Percentiles rank a stretch among this genome's conserved stretches.
Evolutionary conservation across 139 green algal species (phyloP).

Genomic region (Chlorella sp.): DNA sequence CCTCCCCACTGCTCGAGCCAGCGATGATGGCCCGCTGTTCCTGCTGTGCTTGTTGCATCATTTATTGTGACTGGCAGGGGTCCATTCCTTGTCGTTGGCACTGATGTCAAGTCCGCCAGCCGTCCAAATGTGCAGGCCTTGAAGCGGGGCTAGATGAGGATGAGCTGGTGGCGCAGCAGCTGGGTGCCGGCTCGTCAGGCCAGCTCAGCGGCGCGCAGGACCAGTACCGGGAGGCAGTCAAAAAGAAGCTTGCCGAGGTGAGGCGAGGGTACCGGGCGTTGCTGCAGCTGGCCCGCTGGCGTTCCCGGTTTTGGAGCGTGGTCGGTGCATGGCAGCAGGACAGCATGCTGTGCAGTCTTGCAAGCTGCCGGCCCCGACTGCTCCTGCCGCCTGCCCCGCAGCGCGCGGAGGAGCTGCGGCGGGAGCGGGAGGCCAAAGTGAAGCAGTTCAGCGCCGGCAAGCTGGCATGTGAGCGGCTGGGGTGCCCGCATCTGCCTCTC

Average conservation of each 20-base stretch:
- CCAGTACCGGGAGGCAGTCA: slow-evolving; percentile 82
- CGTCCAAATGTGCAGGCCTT: slow-evolving; percentile 55
- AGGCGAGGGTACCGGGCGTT: neutral
- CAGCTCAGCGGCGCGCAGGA: slow-evolving; percentile 62
- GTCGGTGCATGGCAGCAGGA: too few relatives aligned
- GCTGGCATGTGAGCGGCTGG: slow-evolving; percentile 28
- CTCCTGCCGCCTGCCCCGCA: slow-evolving; percentile 5
- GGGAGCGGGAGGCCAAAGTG: slow-evolving; percentile 42
- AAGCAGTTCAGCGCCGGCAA: slow-evolving; percentile 53
- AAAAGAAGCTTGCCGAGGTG: slow-evolving; percentile 72
- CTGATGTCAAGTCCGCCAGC: too few relatives aligned
- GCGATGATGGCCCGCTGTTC: too few relatives aligned
- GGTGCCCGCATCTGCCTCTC: too few relatives aligned
- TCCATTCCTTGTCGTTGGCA: too few relatives aligned
- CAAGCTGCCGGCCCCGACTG: neutral
- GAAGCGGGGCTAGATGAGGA: slow-evolving; percentile 69
- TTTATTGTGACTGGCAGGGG: too few relatives aligned
- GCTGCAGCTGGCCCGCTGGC: too few relatives aligned
- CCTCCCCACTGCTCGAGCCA: too few relatives aligned
- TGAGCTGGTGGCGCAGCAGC: slow-evolving; percentile 69
- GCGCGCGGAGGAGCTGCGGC: slow-evolving; percentile 53
- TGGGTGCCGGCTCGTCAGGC: slow-evolving; percentile 51
- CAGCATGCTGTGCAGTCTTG: neutral
- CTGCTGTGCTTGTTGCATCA: too few relatives aligned
- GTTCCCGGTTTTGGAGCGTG: too few relatives aligned